Conservation (phyloP, 305 asterid species). For the Rubia balearica region DNA sequence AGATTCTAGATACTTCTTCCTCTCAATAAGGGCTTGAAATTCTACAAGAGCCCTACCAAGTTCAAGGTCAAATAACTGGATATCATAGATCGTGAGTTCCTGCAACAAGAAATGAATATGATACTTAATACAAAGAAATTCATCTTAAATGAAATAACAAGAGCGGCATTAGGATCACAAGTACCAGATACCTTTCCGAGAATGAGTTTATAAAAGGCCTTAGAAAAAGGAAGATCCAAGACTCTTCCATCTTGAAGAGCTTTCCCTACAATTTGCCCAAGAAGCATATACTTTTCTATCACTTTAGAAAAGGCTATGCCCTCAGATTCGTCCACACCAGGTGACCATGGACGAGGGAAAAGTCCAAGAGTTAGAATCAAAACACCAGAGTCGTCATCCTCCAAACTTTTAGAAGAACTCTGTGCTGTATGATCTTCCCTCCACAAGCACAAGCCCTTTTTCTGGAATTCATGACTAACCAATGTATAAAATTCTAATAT, state of each 20-base stretch:
- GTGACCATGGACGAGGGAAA: constrained; percentile 91
- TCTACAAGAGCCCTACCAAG: constrained; percentile 69
- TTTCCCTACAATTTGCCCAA: constrained; percentile 84
- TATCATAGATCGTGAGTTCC: constrained; percentile 76
- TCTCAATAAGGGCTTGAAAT: constrained; percentile 71
- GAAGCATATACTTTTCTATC: constrained; percentile 55
- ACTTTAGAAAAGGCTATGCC: constrained; percentile 47
- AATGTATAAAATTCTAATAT: constrained; percentile 85
- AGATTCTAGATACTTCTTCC: constrained; percentile 47
- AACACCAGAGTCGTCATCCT: constrained; percentile 35
- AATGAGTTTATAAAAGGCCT: constrained; percentile 72
- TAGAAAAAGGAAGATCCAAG: constrained; percentile 89
- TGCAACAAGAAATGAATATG: constrained; percentile 13
- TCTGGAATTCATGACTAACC: constrained; percentile 86
- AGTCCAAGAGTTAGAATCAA: constrained; percentile 61
- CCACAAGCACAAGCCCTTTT: constrained; percentile 76
- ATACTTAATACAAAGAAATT: constrained; percentile 6
- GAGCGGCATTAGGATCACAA: constrained; percentile 10
- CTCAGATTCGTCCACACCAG: constrained; percentile 27
- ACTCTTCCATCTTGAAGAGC: constrained; percentile 92
- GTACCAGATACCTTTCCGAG: constrained; percentile 57
- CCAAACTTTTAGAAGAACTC: constrained; percentile 20
- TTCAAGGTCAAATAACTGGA: constrained; percentile 80
- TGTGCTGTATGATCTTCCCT: constrained; percentile 50
- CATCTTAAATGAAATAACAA: constrained; percentile 11